These are phyloP conservation scores for Diaporthe sp. DNA, from an alignment of 2,329 filamentous ascomycete species.

Conservation along the genomic window DNA sequence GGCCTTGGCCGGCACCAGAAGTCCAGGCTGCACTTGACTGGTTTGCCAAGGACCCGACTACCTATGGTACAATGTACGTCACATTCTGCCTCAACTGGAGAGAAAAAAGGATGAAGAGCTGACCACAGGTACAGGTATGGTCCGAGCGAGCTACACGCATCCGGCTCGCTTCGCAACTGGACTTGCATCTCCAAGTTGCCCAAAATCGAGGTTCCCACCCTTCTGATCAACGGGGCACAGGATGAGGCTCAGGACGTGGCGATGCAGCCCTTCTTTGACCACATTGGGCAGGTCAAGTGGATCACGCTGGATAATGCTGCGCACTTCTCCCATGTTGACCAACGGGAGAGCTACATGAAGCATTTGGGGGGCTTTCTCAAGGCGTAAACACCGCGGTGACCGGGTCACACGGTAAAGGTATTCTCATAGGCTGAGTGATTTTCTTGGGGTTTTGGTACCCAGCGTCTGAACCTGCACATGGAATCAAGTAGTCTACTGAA, in stretches of 20 bases:
- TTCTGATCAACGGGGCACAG: conserved; percentile 53
- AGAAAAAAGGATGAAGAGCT: background rate
- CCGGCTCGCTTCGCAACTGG: conserved; percentile 49
- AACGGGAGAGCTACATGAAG: conserved; percentile 48
- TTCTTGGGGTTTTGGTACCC: background rate
- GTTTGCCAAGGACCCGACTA: conserved; percentile 51
- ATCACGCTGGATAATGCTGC: conserved; percentile 52
- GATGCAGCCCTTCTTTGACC: conserved; percentile 52
- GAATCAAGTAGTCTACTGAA: background rate
- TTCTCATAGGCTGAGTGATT: background rate
- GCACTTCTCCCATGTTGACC: conserved; percentile 53
- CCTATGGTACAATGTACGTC: conserved; percentile 52
- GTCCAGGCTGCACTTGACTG: conserved; percentile 49
- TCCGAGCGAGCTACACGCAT: conserved; percentile 38
- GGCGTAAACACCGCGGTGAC: background rate
- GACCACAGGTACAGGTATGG: conserved; percentile 27
- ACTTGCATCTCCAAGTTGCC: conserved; percentile 44
- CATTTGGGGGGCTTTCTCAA: conserved; percentile 44
- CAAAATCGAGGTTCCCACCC: conserved; percentile 50
- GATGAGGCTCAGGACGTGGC: conserved; percentile 54
- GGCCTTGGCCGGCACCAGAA: conserved; percentile 52
- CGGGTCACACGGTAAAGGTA: too few relatives aligned
- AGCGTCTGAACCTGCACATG: too few relatives aligned
- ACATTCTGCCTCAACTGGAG: conserved; percentile 41
- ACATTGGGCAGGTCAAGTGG: conserved; percentile 54